Evolutionary conservation across 2,329 filamentous ascomycete genomes (phyloP).

Genomic region (Dactylellina leptospora): DNA sequence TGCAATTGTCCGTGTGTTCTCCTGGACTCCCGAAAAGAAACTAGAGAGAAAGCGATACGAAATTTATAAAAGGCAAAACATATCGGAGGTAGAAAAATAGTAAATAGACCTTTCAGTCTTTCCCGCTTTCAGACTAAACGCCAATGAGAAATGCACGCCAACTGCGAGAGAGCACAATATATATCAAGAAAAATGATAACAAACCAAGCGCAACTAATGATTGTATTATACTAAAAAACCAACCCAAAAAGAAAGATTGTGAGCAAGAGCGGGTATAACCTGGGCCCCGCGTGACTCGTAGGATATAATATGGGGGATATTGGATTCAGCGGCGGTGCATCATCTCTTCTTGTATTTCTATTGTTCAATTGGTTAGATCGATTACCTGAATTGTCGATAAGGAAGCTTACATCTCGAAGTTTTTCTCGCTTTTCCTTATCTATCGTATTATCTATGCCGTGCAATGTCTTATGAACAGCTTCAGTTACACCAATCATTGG

Average conservation of each 20-base stretch:
- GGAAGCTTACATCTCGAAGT: slow-evolving; percentile 83
- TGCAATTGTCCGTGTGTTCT: too few species aligned
- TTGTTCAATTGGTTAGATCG: not conserved
- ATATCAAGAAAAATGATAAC: not conserved
- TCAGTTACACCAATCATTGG: slow-evolving; percentile 91
- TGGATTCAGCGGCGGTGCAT: too few species aligned
- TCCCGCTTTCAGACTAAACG: slow-evolving; percentile 17
- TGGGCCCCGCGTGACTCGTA: not conserved
- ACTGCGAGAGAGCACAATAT: slow-evolving; percentile 7
- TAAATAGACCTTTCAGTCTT: not conserved
- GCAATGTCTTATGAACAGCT: slow-evolving; percentile 84
- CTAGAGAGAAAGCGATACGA: too few species aligned
- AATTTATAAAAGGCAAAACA: not conserved
- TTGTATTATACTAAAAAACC: not conserved
- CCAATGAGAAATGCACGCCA: slow-evolving; percentile 36
- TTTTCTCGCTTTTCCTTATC: slow-evolving; percentile 82
- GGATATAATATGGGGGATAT: not conserved
- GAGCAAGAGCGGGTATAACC: not conserved
- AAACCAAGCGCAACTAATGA: not conserved
- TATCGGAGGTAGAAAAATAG: not conserved
- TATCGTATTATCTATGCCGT: slow-evolving; percentile 90
- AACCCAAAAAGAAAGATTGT: not conserved
- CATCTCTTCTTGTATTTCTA: slow-evolving; percentile 52
- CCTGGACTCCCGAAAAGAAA: too few species aligned
- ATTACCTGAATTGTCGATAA: slow-evolving; percentile 12